Percentiles rank a stretch among this genome's conserved stretches.
Conservation (phyloP, 257 asterid genomes). For the Lycium ferocissimum region DNA sequence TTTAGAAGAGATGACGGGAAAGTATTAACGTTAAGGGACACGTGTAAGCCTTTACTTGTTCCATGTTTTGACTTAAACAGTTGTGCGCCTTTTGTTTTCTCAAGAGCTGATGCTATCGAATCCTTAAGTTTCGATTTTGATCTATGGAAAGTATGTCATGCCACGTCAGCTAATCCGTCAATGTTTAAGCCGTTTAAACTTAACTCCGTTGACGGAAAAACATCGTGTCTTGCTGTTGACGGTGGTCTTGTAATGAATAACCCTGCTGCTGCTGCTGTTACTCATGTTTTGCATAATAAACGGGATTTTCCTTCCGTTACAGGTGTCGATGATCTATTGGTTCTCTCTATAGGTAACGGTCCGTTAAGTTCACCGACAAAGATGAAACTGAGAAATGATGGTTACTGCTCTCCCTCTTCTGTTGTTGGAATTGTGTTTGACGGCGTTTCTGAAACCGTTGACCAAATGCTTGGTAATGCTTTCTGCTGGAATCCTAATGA, state of each 20-base stretch:
- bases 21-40: constrained; percentile 68
- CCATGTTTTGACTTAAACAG: constrained; percentile 87
- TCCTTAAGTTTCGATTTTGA: constrained; percentile 86
- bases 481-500: constrained; percentile 85
- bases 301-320: constrained; percentile 86
- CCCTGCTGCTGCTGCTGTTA: constrained; percentile 95
- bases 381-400: constrained; percentile 52
- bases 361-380: constrained; percentile 47
- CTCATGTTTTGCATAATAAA: constrained; percentile 93
- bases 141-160: constrained; percentile 94
- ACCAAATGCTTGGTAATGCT: constrained; percentile 90
- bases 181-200: constrained; percentile 80
- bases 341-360: constrained; percentile 87
- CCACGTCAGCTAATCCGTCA: constrained; percentile 85
- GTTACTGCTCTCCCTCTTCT: constrained; percentile 64
- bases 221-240: constrained; percentile 81
- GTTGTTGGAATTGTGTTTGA: constrained; percentile 75
- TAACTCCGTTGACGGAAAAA: constrained; percentile 74
- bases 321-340: constrained; percentile 81
- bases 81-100: constrained; percentile 93
- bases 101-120: constrained; percentile 91
- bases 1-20: constrained; percentile 66
- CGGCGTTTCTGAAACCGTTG: constrained; percentile 93
- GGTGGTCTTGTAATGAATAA: constrained; percentile 98
- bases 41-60: constrained; percentile 84